Conservation (phyloP, 164 flowering plant genomes). For the Aristolochia californica region DNA sequence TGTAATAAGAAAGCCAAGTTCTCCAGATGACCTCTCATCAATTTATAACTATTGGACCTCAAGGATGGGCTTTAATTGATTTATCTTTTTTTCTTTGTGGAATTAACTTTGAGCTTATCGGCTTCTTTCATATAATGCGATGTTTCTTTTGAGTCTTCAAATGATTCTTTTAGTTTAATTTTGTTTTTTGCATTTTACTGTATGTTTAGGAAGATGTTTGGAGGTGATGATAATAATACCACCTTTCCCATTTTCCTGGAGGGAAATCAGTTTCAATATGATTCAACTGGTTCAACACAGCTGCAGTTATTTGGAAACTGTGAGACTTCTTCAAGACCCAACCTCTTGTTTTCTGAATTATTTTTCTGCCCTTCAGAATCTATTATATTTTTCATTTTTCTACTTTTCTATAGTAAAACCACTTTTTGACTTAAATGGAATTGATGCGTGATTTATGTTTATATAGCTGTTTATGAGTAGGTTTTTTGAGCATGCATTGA, state of each 20-base stretch:
- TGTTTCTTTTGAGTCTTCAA: neutral
- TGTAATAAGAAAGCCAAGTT: too few species aligned
- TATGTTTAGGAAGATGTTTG: constrained; percentile 36
- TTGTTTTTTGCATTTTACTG: neutral
- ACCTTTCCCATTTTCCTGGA: constrained; percentile 34
- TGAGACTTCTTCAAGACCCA: constrained; percentile 19
- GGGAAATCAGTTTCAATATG: constrained; percentile 36
- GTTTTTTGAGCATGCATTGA: too few species aligned
- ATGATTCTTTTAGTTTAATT: constrained; percentile 1
- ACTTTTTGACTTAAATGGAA: neutral
- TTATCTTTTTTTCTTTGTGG: too few species aligned
- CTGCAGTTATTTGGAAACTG: constrained; percentile 64
- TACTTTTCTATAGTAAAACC: neutral
- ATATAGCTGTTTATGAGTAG: too few species aligned
- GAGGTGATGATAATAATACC: constrained; percentile 39
- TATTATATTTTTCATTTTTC: neutral
- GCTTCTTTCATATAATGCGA: too few species aligned
- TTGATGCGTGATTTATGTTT: too few species aligned
- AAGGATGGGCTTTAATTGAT: too few species aligned
- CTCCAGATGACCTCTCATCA: too few species aligned
- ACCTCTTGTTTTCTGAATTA: neutral
- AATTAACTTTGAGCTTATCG: too few species aligned
- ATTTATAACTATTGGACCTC: too few species aligned
- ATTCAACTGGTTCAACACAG: constrained; percentile 44
- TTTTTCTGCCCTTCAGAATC: neutral